Conservation (phyloP, 805 yeast species). For the Pichia californica region DNA sequence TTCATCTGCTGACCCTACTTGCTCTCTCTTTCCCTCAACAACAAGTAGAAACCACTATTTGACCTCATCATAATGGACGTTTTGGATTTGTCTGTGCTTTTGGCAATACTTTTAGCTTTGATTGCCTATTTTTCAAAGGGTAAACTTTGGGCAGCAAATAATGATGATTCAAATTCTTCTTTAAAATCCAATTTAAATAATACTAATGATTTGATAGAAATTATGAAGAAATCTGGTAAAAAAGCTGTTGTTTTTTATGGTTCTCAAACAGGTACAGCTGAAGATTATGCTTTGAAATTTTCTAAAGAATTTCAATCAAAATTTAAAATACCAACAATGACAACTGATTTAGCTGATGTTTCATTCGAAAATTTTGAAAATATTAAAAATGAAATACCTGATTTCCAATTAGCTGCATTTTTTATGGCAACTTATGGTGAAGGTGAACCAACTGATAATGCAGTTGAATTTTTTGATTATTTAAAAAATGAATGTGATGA, state of each 20-base stretch:
- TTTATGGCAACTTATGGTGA: constrained; percentile 94
- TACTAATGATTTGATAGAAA: constrained; percentile 49
- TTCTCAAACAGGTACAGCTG: constrained; percentile 98
- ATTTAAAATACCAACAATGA: constrained; percentile 76
- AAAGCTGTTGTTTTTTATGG: constrained; percentile 80
- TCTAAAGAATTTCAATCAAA: constrained; percentile 81
- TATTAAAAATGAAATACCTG: constrained; percentile 51
- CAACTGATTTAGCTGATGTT: constrained; percentile 82
- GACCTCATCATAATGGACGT: constrained; percentile 65
- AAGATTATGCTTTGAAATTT: constrained; percentile 87
- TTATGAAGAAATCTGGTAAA: constrained; percentile 56
- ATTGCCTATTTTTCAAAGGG: constrained; percentile 65
- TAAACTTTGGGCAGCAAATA: constrained; percentile 37
- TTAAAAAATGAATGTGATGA: constrained; percentile 54
- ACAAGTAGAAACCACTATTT: too few relatives aligned
- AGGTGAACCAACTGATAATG: constrained; percentile 97
- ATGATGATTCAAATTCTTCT: constrained; percentile 7
- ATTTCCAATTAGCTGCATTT: constrained; percentile 47
- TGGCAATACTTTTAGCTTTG: constrained; percentile 59
- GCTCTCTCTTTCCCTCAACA: too few relatives aligned
- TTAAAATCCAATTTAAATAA: constrained; percentile 25
- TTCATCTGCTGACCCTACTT: too few relatives aligned
- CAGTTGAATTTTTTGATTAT: constrained; percentile 69
- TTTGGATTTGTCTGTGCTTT: constrained; percentile 63
- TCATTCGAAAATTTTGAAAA: constrained; percentile 73